These are phyloP conservation scores for Trichoderma parareesei DNA, from an alignment of 495 filamentous ascomycete species.

Conservation along the genomic window DNA sequence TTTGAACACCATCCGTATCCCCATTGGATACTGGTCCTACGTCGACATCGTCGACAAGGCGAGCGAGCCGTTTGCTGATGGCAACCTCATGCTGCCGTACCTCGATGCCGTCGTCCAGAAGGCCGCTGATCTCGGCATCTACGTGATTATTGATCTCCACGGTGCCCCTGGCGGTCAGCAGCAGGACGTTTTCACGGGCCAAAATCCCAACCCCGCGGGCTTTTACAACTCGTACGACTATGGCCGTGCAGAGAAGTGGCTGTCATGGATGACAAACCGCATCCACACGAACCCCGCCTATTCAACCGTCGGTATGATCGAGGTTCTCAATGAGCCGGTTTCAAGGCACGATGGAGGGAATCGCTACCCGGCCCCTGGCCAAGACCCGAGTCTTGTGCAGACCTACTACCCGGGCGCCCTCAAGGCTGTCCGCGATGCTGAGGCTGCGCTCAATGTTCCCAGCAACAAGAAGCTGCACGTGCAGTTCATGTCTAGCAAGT, in stretches of 20 bases:
- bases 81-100: constrained; percentile 35
- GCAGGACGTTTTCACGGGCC: background rate
- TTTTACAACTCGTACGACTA: constrained; percentile 50
- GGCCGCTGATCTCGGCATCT: constrained; percentile 47
- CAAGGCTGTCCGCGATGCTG: constrained; percentile 41
- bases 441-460: constrained; percentile 31
- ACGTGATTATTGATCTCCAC: constrained; percentile 36
- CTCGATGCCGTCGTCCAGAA: constrained; percentile 44
- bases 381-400: constrained; percentile 17
- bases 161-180: constrained; percentile 1
- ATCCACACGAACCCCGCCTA: constrained; percentile 45
- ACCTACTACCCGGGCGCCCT: constrained; percentile 45
- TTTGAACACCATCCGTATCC: constrained; percentile 53
- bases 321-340: constrained; percentile 52
- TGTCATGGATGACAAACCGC: constrained; percentile 47
- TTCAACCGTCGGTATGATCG: constrained; percentile 49
- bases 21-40: constrained; percentile 54
- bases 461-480: constrained; percentile 39
- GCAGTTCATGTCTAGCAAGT: constrained; percentile 48
- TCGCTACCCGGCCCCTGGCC: background rate
- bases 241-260: constrained; percentile 45
- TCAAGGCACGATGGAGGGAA: constrained; percentile 15
- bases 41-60: constrained; percentile 44
- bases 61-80: constrained; percentile 29
- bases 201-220: constrained; percentile 23